These are phyloP conservation scores for Fusarium albosuccineum DNA, from an alignment of 2,329 filamentous ascomycete species.

Conservation along the genomic window DNA sequence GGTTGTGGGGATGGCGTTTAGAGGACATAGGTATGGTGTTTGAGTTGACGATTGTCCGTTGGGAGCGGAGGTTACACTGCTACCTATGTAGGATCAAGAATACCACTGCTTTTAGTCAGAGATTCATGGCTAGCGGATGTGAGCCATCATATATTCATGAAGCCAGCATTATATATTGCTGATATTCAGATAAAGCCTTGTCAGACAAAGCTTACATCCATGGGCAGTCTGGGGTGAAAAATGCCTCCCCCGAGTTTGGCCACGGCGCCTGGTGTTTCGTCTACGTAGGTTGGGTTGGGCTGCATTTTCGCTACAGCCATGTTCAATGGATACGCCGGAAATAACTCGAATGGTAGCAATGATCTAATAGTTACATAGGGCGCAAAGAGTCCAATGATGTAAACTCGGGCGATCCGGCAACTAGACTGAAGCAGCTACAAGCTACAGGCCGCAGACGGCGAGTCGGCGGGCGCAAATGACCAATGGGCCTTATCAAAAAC, in stretches of 20 bases:
- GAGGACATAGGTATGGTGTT: slow-evolving; percentile 25
- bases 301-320: neutral
- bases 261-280: too few relatives aligned
- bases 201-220: too few relatives aligned
- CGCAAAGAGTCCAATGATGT: neutral
- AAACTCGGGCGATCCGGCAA: neutral
- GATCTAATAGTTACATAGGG: too few relatives aligned
- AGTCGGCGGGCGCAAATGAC: slow-evolving; percentile 13
- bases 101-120: slow-evolving; percentile 12
- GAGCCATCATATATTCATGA: too few relatives aligned
- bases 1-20: slow-evolving; percentile 35
- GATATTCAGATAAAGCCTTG: too few relatives aligned
- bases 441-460: neutral
- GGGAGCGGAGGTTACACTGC: slow-evolving; percentile 5
- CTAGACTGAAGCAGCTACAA: neutral
- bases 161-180: too few relatives aligned
- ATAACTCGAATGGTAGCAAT: neutral
- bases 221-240: too few relatives aligned
- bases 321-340: neutral
- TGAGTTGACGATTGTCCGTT: neutral
- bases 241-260: too few relatives aligned
- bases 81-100: slow-evolving; percentile 16
- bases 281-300: neutral
- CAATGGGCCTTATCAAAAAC: slow-evolving; percentile 13
- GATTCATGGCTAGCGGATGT: neutral